Percentiles rank a stretch among this genome's conserved stretches.
Conservation (phyloP, 116 monocot genomes). For the Dioscorea cayenensis region DNA sequence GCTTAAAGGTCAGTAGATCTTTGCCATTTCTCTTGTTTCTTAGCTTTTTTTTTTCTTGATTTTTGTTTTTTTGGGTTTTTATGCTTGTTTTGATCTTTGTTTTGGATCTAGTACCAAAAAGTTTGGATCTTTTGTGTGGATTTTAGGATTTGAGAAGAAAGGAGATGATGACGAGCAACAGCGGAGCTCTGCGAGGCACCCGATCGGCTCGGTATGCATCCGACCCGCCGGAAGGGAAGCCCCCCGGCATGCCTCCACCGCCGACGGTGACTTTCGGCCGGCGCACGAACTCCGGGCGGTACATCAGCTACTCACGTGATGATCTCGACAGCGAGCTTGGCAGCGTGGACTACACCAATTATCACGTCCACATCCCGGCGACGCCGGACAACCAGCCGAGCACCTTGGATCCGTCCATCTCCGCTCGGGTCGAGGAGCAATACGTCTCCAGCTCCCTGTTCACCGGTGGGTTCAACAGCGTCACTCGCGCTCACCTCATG, state of each 20-base stretch:
- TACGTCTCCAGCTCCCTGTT: conserved; percentile 89
- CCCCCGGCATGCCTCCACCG: conserved; percentile 8
- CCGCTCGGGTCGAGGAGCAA: conserved; percentile 48
- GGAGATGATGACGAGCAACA: conserved; percentile 1
- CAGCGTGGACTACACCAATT: conserved; percentile 43
- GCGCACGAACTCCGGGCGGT: conserved; percentile 46
- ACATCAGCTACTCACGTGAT: conserved; percentile 55
- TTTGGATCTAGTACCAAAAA: neutral
- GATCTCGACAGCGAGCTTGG: conserved; percentile 41
- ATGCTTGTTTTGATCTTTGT: neutral
- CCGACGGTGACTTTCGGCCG: conserved; percentile 37
- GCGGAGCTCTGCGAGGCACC: conserved; percentile 4
- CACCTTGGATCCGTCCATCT: conserved; percentile 30
- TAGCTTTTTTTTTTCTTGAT: too few species aligned
- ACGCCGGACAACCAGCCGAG: conserved; percentile 74
- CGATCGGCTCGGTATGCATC: conserved; percentile 1
- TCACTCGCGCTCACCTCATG: conserved; percentile 79
- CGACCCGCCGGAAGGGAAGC: conserved; percentile 1
- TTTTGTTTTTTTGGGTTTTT: too few species aligned
- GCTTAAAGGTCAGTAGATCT: too few species aligned
- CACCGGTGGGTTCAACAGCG: conserved; percentile 96
- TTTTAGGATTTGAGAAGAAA: neutral
- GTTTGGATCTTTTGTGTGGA: neutral
- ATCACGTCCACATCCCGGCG: conserved; percentile 60
- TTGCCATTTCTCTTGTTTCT: too few species aligned